Conservation (phyloP, 345 rosid genomes). For the Turnera subulata region DNA sequence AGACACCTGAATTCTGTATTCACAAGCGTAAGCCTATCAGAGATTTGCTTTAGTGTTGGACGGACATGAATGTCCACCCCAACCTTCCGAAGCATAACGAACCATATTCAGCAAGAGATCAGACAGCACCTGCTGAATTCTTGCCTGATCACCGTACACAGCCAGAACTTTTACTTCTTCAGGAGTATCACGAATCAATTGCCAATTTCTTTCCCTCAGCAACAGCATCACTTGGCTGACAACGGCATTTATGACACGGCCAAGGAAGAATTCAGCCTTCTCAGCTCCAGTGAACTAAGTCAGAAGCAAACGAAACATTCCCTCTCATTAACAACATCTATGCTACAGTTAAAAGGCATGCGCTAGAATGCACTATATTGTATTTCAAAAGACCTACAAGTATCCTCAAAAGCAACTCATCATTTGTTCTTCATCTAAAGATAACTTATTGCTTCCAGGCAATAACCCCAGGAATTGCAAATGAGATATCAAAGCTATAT, state of each 20-base stretch:
- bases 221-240: conserved; percentile 97
- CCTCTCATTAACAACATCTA: conserved; percentile 22
- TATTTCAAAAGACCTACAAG: background rate
- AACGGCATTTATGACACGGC: conserved; percentile 82
- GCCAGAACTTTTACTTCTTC: no score
- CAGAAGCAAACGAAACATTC: conserved; percentile 20
- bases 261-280: conserved; percentile 69
- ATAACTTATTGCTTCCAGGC: no score
- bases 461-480: no score
- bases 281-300: conserved; percentile 72
- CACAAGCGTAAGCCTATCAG: conserved; percentile 46
- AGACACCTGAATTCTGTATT: conserved; percentile 74
- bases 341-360: conserved; percentile 1
- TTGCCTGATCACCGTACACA: conserved; percentile 84
- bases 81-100: no score
- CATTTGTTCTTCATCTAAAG: background rate
- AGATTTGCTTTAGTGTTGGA: conserved; percentile 53
- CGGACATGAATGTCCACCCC: conserved; percentile 88
- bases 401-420: background rate
- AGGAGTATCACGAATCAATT: no score
- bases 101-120: conserved; percentile 86
- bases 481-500: no score
- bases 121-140: conserved; percentile 88
- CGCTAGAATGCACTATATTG: background rate
- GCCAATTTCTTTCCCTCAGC: no score